Percentiles rank a stretch among this genome's conserved stretches.
These are phyloP conservation scores for Eimeria maxima DNA, from an alignment of 169 alveolate genomes.

Conservation along the genomic window DNA sequence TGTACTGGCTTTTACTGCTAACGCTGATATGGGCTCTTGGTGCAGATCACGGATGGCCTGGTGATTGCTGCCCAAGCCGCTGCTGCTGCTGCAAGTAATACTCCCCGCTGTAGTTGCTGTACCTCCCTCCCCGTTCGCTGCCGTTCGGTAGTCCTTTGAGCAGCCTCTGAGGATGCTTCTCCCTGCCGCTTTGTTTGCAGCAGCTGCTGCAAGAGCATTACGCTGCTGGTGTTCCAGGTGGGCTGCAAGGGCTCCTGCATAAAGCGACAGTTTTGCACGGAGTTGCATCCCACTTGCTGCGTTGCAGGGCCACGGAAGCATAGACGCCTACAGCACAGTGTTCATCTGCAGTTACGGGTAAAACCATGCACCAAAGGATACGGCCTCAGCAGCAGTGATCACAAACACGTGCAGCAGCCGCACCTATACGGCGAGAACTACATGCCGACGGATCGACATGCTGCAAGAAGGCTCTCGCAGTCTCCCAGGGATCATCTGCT, in stretches of 20 bases:
- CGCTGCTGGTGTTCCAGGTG: conserved; percentile 25
- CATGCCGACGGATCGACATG: conserved; percentile 18
- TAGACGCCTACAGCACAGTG: background rate
- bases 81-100: background rate
- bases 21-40: background rate
- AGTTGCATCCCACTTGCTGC: background rate
- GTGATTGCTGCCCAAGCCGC: background rate
- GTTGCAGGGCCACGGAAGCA: background rate
- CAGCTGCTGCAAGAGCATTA: background rate
- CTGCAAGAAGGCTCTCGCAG: conserved; percentile 38
- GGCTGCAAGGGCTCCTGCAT: conserved; percentile 52
- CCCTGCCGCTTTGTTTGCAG: conserved; percentile 42
- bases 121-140: background rate
- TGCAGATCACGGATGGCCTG: background rate
- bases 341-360: background rate
- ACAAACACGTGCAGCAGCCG: conserved; percentile 20
- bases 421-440: conserved; percentile 42
- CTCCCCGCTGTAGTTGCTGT: no score
- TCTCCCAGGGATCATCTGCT: conserved; percentile 59
- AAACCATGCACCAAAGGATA: background rate
- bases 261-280: background rate
- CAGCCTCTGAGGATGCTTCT: conserved; percentile 33
- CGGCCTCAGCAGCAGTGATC: background rate
- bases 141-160: background rate
- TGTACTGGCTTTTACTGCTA: conserved; percentile 1